phyloP scores from a whole-genome alignment of 495 filamentous ascomycete species.

The Xylaria scruposa region DNA sequence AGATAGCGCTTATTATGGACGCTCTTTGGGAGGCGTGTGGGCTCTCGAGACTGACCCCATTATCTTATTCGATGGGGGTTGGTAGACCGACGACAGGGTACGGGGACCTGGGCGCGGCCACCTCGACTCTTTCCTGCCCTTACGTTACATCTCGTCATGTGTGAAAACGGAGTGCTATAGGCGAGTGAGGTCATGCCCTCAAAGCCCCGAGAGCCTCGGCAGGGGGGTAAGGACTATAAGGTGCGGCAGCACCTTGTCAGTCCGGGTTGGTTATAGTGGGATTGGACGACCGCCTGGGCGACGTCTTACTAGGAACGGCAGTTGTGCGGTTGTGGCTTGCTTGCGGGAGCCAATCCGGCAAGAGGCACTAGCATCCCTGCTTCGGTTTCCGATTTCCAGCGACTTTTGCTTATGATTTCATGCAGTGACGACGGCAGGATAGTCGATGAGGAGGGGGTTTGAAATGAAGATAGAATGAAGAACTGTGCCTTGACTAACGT shows the following conservation, averaged over 20 bases:
- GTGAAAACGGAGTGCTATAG: background rate
- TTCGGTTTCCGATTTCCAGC: constrained; percentile 11
- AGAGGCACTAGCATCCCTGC: constrained; percentile 13
- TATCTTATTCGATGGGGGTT: background rate
- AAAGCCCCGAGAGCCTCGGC: constrained; percentile 11
- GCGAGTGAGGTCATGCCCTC: constrained; percentile 23
- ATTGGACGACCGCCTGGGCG: constrained; percentile 7
- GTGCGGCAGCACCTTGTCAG: constrained; percentile 2
- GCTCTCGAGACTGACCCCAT: background rate
- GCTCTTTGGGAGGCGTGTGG: background rate
- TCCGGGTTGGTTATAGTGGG: background rate
- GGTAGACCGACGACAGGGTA: background rate
- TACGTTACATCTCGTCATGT: constrained; percentile 20
- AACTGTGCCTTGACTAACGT: background rate
- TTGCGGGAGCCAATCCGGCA: constrained; percentile 15
- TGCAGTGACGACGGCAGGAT: constrained; percentile 13
- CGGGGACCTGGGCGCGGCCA: background rate
- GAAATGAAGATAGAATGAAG: background rate
- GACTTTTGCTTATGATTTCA: background rate
- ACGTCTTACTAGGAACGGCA: constrained; percentile 26
- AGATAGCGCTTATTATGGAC: constrained; percentile 20
- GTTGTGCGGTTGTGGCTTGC: constrained; percentile 24
- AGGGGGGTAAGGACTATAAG: background rate
- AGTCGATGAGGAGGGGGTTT: background rate
- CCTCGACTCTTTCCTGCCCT: background rate